A percentile compares a stretch with the other conserved stretches of the same genome.
These are phyloP conservation scores for Sarcomyxa edulis DNA, from an alignment of 768 basidiomycete genomes.

Conservation along the genomic window DNA sequence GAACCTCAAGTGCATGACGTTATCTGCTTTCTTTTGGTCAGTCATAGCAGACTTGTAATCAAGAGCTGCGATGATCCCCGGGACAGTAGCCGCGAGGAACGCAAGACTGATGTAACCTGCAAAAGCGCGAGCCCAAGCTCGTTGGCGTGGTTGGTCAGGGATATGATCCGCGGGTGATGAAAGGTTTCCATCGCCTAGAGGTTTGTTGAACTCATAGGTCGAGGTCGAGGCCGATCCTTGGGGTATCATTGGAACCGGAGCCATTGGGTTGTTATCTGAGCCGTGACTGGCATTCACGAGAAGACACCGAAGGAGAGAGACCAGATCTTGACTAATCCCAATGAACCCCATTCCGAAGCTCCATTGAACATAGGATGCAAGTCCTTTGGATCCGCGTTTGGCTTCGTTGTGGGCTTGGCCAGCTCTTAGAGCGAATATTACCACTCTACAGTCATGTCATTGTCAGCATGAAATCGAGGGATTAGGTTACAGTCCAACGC, in stretches of 20 bases:
- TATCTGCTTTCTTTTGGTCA: slow-evolving; percentile 11
- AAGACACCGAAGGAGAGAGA: slow-evolving; percentile 15
- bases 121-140: slow-evolving; percentile 25
- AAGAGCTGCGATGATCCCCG: slow-evolving; percentile 17
- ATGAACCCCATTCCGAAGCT: slow-evolving; percentile 21
- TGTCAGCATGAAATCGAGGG: neutral
- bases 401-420: slow-evolving; percentile 9
- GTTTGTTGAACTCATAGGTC: slow-evolving; percentile 2
- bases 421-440: slow-evolving; percentile 18
- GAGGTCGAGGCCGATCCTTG: slow-evolving; percentile 6
- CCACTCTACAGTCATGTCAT: slow-evolving; percentile 8
- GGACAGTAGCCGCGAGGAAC: slow-evolving; percentile 16
- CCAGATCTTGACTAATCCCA: slow-evolving; percentile 13
- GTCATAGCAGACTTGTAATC: slow-evolving; percentile 9
- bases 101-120: slow-evolving; percentile 13
- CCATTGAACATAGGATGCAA: slow-evolving; percentile 22
- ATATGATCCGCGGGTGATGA: too few species aligned
- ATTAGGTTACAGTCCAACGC: neutral
- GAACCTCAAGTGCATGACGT: slow-evolving; percentile 15
- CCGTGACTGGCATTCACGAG: slow-evolving; percentile 23
- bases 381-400: slow-evolving; percentile 13
- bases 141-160: slow-evolving; percentile 22
- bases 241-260: slow-evolving; percentile 7
- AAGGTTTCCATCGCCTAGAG: too few species aligned
- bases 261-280: slow-evolving; percentile 1